phyloP scores from a whole-genome alignment of 495 filamentous ascomycete genomes.

The Cercophora samala region DNA sequence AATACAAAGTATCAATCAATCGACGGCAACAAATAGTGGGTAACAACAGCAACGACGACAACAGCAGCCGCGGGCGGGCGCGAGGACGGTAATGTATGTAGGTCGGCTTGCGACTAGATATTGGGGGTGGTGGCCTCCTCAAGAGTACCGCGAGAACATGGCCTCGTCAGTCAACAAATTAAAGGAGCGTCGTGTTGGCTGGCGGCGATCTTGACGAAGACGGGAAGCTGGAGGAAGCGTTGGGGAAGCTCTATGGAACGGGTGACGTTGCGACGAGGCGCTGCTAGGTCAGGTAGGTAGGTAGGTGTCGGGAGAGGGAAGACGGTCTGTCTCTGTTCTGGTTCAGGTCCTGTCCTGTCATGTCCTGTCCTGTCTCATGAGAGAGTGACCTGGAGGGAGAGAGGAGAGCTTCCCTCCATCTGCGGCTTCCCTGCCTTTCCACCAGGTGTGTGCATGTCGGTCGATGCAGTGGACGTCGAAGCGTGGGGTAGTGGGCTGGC shows the following conservation, averaged over 20 bases:
- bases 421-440: constrained; percentile 5
- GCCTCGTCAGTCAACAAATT: constrained; percentile 10
- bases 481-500: constrained; percentile 24
- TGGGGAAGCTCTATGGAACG: background rate
- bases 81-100: constrained; percentile 14
- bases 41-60: background rate
- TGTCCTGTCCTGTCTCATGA: background rate
- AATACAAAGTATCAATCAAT: constrained; percentile 1
- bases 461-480: constrained; percentile 6
- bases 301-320: background rate
- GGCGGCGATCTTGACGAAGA: background rate
- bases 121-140: background rate
- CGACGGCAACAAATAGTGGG: background rate
- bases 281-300: background rate
- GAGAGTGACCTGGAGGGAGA: background rate
- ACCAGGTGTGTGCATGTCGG: background rate
- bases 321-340: background rate
- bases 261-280: constrained; percentile 17
- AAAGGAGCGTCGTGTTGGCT: constrained; percentile 11
- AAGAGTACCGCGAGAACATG: constrained; percentile 23
- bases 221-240: background rate
- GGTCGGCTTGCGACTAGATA: constrained; percentile 22
- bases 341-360: too few relatives aligned
- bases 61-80: constrained; percentile 2
- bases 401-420: background rate